Evolutionary conservation across 352 stramenopile genomes (phyloP), one percentile per base, ranked within the genome.

Genomic region (Phytophthora foliorum): DNA sequence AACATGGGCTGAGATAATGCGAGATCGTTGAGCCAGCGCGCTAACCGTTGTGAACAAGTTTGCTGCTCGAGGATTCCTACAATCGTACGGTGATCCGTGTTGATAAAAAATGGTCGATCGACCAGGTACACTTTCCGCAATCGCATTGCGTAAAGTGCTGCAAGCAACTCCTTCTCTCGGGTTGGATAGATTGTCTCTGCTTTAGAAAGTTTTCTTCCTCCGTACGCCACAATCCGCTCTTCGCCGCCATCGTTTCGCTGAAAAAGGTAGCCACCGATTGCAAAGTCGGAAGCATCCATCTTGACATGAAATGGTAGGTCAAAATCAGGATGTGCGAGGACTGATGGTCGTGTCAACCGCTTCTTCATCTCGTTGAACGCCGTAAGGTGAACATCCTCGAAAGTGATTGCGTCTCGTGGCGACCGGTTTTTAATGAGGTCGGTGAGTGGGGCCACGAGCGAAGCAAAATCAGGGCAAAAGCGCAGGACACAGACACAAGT

Each of bases 401-500:
- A 32, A 32, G 29, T 32, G 29, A 32, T 32, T 32, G 29, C 4
- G 29, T 32, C 29, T 32, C 29, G 0, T 38, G 24, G 9, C 59
- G 49, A 45, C 17, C 6, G 22, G 17, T 6, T 52, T 38, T 42
- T 51, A 13, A 29, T 42, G 8, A 57, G 41, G 2, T 55, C 38
- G 2, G 39, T 58, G 8, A 72, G 36, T 6, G 59, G 25, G 13
- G 61, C 53, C 29, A 6, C 29, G 5, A 32, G 29, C 9, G 29
- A 32, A 32, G 29, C 29, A 32, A 32, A n/a, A 67, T 52, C 32
- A 24, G 49, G 5, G 13, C 45, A 78, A n/a, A 48, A 75, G 19
- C 60, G 57, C 25, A 63, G 13, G 8, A 75, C 51, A 14, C 61
- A 72, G 10, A 52, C 60, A n/a, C 58, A 67, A 22, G 61, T 68